Evolutionary conservation across 2,329 filamentous ascomycete genomes (phyloP).

Genomic region (Macrophomina phaseolina): DNA sequence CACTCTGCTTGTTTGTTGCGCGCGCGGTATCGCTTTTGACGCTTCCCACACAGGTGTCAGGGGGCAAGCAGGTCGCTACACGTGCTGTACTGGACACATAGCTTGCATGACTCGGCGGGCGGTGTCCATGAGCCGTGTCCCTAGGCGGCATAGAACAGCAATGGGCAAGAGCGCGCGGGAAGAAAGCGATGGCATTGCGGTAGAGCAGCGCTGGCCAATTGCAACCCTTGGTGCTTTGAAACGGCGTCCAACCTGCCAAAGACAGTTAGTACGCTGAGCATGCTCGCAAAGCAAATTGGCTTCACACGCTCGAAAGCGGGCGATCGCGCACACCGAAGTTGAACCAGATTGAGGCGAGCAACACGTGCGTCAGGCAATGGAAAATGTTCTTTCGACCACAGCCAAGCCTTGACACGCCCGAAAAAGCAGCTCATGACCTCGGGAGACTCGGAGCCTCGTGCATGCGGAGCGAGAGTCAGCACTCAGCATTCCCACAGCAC

Average conservation of each 20-base stretch:
- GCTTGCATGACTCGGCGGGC: too few relatives aligned
- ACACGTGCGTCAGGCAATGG: conserved; percentile 7
- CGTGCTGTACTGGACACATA: too few relatives aligned
- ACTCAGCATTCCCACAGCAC: neutral
- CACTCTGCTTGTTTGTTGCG: neutral
- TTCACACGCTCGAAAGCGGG: neutral
- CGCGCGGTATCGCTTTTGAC: neutral
- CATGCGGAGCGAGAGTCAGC: neutral
- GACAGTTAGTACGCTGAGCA: neutral
- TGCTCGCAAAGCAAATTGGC: neutral
- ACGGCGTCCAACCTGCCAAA: neutral
- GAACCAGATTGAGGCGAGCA: conserved; percentile 1
- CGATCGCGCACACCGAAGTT: neutral
- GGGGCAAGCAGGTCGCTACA: too few relatives aligned
- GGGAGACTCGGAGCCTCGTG: neutral
- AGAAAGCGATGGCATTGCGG: neutral
- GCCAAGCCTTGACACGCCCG: neutral
- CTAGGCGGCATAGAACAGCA: neutral
- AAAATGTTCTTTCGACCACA: neutral
- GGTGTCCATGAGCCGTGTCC: neutral
- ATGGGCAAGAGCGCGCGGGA: neutral
- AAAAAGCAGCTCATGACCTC: neutral
- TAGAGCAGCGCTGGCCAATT: neutral
- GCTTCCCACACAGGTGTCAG: too few relatives aligned
- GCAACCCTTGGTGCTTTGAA: neutral